Base-by-base conservation (phyloP, 2,329 filamentous ascomycete genomes). In the Colletotrichum salicis region DNA sequence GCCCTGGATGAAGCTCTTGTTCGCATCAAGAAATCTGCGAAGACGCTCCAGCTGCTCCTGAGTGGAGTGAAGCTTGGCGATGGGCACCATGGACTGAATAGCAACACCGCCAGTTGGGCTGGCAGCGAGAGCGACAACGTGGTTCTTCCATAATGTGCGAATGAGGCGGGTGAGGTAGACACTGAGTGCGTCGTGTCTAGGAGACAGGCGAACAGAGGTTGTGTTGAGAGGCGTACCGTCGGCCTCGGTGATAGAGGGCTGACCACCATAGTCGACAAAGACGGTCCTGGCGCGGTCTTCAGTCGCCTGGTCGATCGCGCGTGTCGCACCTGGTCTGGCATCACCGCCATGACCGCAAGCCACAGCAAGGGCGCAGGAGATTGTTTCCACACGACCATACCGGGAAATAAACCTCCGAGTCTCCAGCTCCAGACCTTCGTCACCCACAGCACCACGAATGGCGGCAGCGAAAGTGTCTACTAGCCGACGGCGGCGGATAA, bases 301-400 rank as follows among this genome's bases (percentile, higher is more conserved):
- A 1, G 97, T 94, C 45, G 94, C 90, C 13, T 95, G 93, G 77
- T 98, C 96, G 41, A 92, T 93, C 29, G 93, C 91, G 55, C 95
- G 90, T 55, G 91, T 89, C 69, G 94, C 93, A 0, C 92, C 93
- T 24, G 94, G 89, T 29, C 86, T 83, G 3, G 87, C 80, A 77
- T 97, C 96, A 31, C 93, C 92, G 11, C 95, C 96, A 79, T 98
- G 95, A 4, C 96, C 95, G 80, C 96, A 99, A 48, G 96, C 95
- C 35, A 99, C 96, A 12, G 96, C 96, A 63, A 99, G 85, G 31
- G 96, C 95, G 52, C 96, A 95, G 0, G 96, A 94, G 65, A 97
- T 92, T 0, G 94, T 96, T 80, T 99, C 96, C 4, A 92, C 91
- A 12, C 95, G 90, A 13, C 96, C 96, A 79, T 98, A 99, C 11